Evolutionary conservation across 1,139 yeast species (phyloP), one percentile per base, ranked within the genome.

Genomic region (Pneumocystis wakefieldiae): DNA sequence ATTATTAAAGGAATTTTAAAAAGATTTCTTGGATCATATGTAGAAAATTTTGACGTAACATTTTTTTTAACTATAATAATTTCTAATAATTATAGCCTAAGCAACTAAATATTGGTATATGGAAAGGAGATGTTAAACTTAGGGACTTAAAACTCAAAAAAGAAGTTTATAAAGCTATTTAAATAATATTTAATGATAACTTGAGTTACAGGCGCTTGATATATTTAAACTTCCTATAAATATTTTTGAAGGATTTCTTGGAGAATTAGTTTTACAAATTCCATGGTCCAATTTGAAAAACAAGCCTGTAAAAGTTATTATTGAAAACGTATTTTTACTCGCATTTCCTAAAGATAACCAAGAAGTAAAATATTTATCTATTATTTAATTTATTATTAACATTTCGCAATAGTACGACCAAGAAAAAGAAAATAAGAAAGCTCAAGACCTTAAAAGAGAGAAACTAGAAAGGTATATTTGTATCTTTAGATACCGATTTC

Each of bases 251-350:
- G 99, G 98, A 48, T 91, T 89, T 71, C 74, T 94, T 66, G 98
- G 97, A 0, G 90, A 87, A 68, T 78, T 94, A 68, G 87, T 95
- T 0, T 76, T 94, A 64, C 96, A 87, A 71, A 92, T 94, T 57
- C 98, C 99, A 0, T 94, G 98, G 97, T 86, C 97, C 0, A 92
- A 90, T 71, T 77, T 94, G 67, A 91, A 91, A 71, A 85, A 88
- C 36, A 88, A 91, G 70, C 98, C 99, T 0, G 98, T 92, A 14
- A 87, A 87, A 73, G 82, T 94, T 17, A 78, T 83, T n/a, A 87
- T 94, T 67, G 92, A 92, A 69, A 94, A 92, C 73, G 92, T 90
- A 12, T 90, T 85, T 71, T 73, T 94, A 59, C 76, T 94, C 59
- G 95, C 95, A 1, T 77, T 85, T 1, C 97, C 98, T 0, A 83